A percentile compares a stretch with the other conserved stretches of the same genome.
These are phyloP conservation scores for Kazachstania viticola DNA, from an alignment of 805 yeast genomes.

Conservation along the genomic window DNA sequence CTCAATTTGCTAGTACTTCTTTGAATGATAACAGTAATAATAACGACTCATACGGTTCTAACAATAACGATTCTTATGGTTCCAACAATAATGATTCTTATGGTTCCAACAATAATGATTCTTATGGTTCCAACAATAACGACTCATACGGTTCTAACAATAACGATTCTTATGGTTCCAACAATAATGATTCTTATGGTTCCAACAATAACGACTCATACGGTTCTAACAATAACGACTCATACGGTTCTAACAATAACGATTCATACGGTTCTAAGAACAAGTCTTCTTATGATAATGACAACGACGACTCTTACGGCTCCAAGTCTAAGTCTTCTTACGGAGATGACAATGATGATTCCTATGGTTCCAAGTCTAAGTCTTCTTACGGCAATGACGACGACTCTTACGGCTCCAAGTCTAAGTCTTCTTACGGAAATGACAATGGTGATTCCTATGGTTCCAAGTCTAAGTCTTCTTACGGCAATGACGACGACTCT, in stretches of 20 bases:
- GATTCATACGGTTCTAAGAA: slow-evolving; percentile 16
- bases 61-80: slow-evolving; percentile 14
- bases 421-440: slow-evolving; percentile 13
- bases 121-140: slow-evolving; percentile 16
- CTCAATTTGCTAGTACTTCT: slow-evolving; percentile 19
- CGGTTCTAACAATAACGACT: slow-evolving; percentile 10
- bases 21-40: slow-evolving; percentile 17
- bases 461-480: slow-evolving; percentile 9
- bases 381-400: slow-evolving; percentile 11
- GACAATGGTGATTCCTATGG: slow-evolving; percentile 14
- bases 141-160: slow-evolving; percentile 19
- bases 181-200: slow-evolving; percentile 17
- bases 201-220: slow-evolving; percentile 10
- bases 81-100: slow-evolving; percentile 23
- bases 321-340: slow-evolving; percentile 6
- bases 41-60: slow-evolving; percentile 18
- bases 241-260: slow-evolving; percentile 11
- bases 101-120: slow-evolving; percentile 24
- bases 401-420: slow-evolving; percentile 13
- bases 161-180: slow-evolving; percentile 15
- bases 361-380: slow-evolving; percentile 9
- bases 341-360: slow-evolving; percentile 11
- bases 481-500: slow-evolving; percentile 19
- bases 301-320: slow-evolving; percentile 16
- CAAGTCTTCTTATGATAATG: slow-evolving; percentile 14